Evolutionary conservation across 192 early-diverging fungal genomes (phyloP).

Genomic region (Coemansia sp.): DNA sequence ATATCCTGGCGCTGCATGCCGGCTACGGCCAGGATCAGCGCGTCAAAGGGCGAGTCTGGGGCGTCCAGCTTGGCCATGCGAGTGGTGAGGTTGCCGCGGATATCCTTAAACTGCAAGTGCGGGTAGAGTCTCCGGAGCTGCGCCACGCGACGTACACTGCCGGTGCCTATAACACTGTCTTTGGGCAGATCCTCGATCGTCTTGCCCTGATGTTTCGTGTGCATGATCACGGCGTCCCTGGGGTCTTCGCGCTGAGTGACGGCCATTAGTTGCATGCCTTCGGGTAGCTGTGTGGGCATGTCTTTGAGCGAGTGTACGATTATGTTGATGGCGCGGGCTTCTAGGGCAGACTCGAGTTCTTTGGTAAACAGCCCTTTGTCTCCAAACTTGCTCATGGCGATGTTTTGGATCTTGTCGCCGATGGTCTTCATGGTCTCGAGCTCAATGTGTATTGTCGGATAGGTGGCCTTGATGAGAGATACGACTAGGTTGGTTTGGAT

Average conservation of each 20-base stretch:
- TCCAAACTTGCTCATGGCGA: constrained; percentile 85
- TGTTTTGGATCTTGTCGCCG: constrained; percentile 79
- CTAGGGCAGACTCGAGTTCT: constrained; percentile 80
- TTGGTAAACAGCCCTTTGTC: constrained; percentile 89
- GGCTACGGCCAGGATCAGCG: constrained; percentile 82
- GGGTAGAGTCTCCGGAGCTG: constrained; percentile 81
- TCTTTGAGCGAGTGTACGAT: constrained; percentile 96
- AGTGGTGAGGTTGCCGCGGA: constrained; percentile 84
- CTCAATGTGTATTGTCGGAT: constrained; percentile 50
- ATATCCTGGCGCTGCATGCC: constrained; percentile 73
- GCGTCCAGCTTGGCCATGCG: constrained; percentile 81
- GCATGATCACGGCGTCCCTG: constrained; percentile 79
- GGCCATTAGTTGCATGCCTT: constrained; percentile 77
- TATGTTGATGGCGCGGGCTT: constrained; percentile 63
- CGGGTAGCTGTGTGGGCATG: constrained; percentile 79
- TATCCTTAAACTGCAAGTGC: constrained; percentile 67
- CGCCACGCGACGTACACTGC: constrained; percentile 81
- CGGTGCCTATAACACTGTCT: constrained; percentile 82
- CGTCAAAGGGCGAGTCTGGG: constrained; percentile 59
- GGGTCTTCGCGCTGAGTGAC: constrained; percentile 87
- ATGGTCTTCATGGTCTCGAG: constrained; percentile 64
- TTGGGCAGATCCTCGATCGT: constrained; percentile 62
- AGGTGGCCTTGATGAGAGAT: constrained; percentile 44
- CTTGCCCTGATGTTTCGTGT: constrained; percentile 19
- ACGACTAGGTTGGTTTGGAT: constrained; percentile 77